These are phyloP conservation scores for Platanus orientalis DNA, from an alignment of 164 flowering plant species.

Conservation along the genomic window DNA sequence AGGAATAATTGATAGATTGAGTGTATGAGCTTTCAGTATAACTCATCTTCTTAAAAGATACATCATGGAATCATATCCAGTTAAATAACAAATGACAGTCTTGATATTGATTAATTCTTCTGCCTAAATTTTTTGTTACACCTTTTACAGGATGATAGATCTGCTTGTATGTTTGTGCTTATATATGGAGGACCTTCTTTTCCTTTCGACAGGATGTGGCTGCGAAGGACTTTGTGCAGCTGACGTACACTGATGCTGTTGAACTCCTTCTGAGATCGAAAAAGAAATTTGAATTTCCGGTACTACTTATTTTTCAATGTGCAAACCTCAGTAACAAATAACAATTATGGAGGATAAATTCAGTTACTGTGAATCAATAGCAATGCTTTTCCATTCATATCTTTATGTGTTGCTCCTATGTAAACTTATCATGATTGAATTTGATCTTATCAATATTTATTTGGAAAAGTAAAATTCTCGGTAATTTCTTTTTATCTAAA, in stretches of 20 bases:
- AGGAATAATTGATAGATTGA: conserved; percentile 81
- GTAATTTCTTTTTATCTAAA: too few species aligned
- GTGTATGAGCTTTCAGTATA: conserved; percentile 46
- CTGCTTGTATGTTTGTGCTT: not conserved
- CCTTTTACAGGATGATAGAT: conserved; percentile 5
- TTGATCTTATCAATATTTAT: too few species aligned
- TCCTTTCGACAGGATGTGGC: conserved; percentile 61
- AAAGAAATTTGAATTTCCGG: conserved; percentile 92
- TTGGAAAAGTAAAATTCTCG: too few species aligned
- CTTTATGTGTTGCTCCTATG: not conserved
- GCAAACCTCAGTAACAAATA: not conserved
- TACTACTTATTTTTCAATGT: conserved; percentile 18
- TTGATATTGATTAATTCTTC: conserved; percentile 4
- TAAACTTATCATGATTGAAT: not conserved
- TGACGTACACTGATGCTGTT: conserved; percentile 91
- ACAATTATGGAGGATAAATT: not conserved
- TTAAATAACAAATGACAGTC: not conserved
- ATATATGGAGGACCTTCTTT: not conserved
- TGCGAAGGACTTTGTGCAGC: conserved; percentile 76
- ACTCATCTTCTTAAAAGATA: conserved; percentile 7
- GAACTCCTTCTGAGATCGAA: conserved; percentile 71
- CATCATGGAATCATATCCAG: conserved; percentile 1
- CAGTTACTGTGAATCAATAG: not conserved
- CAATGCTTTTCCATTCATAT: not conserved
- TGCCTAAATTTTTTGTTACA: not conserved